Base-by-base conservation (phyloP, 805 yeast genomes). In the Jamesozyma rosinii region DNA sequence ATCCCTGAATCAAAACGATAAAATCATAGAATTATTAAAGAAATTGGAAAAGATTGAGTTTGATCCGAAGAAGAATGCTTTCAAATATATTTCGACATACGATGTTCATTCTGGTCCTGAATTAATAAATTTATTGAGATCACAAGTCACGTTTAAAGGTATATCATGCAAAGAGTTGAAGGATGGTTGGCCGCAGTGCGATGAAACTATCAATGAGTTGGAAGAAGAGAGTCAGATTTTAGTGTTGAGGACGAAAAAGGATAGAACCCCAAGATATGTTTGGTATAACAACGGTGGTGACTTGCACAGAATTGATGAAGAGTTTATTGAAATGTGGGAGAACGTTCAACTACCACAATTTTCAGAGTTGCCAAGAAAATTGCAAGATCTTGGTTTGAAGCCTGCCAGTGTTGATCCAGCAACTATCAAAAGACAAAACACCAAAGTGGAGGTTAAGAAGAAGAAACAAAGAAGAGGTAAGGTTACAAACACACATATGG, bases 391-490 rank as follows among this genome's bases (percentile, higher is more conserved):
- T 46, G 90, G 95, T n/a, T 74, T 92, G 62, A 92, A 88, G 63
- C 98, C 98, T 9, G 90, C 97, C 0, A 83, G 92, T 57, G 92
- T 88, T n/a, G 98, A 92, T 60, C 97, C 98, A n/a, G 85, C 88
- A 35, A 76, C 84, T n/a, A 67, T 88, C 46, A 85, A 81, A 64
- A 82, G 79, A 59, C 76, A 75, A 44, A 64, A 70, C 15, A 65
- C 71, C 1, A 68, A 66, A 27, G 75, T 72, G 41, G 81, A 77
- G 50, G 77, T 83, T 62, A 90, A 88, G 66, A 88, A 83, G 61
- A 87, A 87, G 75, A 89, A 85, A 65, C 85, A 94, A 40, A 79
- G 97, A 65, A 76, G 88, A 58, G 94, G 95, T 37, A 92, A 88
- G 70, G 77, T 92, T 56, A 92, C 99, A 10, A 92, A 92, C 63